A percentile compares a stretch with the other conserved stretches of the same genome.
phyloP scores from a whole-genome alignment of 192 early-diverging fungal genomes.

The Gigaspora rosea region DNA sequence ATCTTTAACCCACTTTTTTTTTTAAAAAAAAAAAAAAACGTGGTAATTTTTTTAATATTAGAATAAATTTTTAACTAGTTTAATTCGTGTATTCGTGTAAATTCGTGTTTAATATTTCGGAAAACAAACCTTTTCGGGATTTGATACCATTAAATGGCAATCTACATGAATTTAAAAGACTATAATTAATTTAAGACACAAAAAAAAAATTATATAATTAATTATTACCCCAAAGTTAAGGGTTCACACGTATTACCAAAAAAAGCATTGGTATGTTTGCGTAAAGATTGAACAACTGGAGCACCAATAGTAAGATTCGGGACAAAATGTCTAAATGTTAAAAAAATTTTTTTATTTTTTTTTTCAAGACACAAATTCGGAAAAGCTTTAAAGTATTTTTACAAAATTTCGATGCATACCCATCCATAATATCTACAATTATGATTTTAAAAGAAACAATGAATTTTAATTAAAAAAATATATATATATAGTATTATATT shows the following conservation, averaged over 20 bases:
- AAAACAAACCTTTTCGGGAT: slow-evolving; percentile 45
- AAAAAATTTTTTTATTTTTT: background rate
- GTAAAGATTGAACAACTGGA: slow-evolving; percentile 84
- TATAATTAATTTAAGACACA: background rate
- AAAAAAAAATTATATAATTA: background rate
- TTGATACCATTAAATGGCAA: slow-evolving; percentile 67
- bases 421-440: slow-evolving; percentile 86
- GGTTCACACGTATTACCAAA: slow-evolving; percentile 55
- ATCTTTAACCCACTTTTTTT: slow-evolving; percentile 84
- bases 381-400: background rate
- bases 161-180: slow-evolving; percentile 34
- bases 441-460: background rate
- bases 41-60: background rate
- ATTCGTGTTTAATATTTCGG: background rate
- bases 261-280: slow-evolving; percentile 88
- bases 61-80: background rate
- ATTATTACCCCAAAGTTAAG: slow-evolving; percentile 6
- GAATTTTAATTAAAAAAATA: background rate
- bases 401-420: slow-evolving; percentile 50
- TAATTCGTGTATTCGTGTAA: no score
- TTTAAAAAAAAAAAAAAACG: background rate
- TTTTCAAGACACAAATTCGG: background rate
- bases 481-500: background rate
- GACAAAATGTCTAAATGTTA: slow-evolving; percentile 82
- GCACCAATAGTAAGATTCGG: slow-evolving; percentile 96